phyloP scores from a whole-genome alignment of 2,329 filamentous ascomycete species.

The Didymella pinodella region DNA sequence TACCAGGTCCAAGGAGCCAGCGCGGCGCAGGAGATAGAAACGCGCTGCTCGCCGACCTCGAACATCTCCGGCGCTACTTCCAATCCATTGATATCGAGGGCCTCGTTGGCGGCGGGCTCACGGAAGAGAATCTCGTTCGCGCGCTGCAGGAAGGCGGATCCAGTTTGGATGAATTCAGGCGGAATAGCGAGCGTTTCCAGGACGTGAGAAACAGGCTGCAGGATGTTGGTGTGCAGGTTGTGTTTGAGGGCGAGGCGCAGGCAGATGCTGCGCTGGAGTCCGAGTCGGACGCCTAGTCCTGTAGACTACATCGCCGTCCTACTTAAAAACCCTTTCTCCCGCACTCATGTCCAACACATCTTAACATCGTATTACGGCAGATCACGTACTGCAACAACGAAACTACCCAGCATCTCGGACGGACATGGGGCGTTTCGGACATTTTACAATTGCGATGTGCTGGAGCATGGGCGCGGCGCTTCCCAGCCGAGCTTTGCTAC shows the following conservation, averaged over 20 bases:
- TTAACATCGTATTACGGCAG: no score
- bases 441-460: no score
- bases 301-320: no score
- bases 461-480: no score
- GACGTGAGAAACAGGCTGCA: constrained; percentile 28
- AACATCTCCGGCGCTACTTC: constrained; percentile 41
- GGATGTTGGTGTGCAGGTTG: constrained; percentile 38
- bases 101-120: constrained; percentile 27
- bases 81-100: constrained; percentile 35
- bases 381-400: no score
- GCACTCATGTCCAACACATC: no score
- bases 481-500: no score
- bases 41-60: constrained; percentile 37
- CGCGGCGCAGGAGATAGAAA: constrained; percentile 18
- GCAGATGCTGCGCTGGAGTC: background rate
- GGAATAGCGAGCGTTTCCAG: constrained; percentile 38
- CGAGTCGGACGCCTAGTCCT: background rate
- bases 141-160: constrained; percentile 35
- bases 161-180: constrained; percentile 38
- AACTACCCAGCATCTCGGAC: no score
- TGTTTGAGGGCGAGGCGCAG: constrained; percentile 30
- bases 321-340: no score
- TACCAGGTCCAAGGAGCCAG: constrained; percentile 2
- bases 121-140: constrained; percentile 29
- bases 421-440: no score